phyloP scores from a whole-genome alignment of 164 flowering plant genomes.

The Vitis rupestris region DNA sequence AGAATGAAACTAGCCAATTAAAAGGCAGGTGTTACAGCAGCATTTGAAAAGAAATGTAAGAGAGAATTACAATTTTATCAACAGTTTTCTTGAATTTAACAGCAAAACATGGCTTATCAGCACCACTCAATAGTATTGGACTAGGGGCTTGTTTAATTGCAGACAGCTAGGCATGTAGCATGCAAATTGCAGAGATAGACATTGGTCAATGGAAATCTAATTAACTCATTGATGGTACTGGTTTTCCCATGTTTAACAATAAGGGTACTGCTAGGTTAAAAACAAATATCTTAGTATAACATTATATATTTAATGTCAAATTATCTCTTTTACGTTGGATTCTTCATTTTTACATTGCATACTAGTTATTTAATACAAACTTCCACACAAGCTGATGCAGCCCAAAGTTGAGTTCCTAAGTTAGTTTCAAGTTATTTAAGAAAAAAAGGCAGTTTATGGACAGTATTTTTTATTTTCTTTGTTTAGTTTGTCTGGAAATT shows the following conservation, averaged over 20 bases:
- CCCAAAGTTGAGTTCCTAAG: no score
- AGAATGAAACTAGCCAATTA: constrained; percentile 2
- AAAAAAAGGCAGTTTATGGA: no score
- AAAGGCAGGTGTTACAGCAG: not conserved
- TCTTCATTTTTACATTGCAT: not conserved
- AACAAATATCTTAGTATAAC: not conserved
- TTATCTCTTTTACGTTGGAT: not conserved
- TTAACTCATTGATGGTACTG: not conserved
- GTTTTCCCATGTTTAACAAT: not conserved
- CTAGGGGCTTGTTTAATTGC: no score
- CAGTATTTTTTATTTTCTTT: no score
- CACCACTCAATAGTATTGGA: no score
- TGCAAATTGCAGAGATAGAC: no score
- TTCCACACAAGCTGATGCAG: not conserved
- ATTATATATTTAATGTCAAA: not conserved
- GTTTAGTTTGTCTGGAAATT: no score
- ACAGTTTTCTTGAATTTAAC: no score
- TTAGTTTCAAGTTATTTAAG: no score
- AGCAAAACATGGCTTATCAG: no score
- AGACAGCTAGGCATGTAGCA: no score
- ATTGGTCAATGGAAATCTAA: not conserved
- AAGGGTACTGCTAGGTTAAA: not conserved
- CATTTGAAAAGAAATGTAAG: not conserved
- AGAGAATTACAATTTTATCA: no score
- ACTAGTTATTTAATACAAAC: not conserved